Percentiles rank a stretch among this genome's conserved stretches.
These are phyloP conservation scores for Corchorus olitorius DNA, from an alignment of 345 rosid genomes.

Conservation along the genomic window DNA sequence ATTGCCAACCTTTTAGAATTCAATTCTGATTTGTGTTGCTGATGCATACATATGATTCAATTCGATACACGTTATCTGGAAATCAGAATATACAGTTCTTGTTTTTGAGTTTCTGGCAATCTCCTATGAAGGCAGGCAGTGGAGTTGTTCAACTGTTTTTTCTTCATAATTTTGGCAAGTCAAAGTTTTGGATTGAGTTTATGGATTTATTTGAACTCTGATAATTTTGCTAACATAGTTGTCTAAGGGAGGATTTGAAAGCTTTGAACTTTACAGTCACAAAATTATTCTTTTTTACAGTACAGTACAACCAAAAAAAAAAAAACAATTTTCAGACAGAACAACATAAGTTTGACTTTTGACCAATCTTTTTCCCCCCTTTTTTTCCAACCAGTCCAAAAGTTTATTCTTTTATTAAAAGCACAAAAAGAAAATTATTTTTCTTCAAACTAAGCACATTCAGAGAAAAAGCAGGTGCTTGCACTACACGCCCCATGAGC, in stretches of 20 bases:
- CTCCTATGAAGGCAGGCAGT: not conserved
- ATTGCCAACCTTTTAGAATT: not conserved
- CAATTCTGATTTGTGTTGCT: not conserved
- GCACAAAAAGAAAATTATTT: not conserved
- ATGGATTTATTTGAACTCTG: not conserved
- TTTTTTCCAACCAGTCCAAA: not conserved
- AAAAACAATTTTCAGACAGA: not conserved
- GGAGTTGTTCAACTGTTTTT: not conserved
- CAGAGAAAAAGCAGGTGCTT: not conserved
- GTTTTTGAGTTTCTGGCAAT: not conserved
- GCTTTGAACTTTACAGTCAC: not conserved
- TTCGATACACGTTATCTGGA: not conserved
- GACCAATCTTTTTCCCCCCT: not conserved
- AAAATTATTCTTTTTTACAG: no score
- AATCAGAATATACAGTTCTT: not conserved
- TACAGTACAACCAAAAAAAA: no score
- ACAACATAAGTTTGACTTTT: conserved; percentile 14
- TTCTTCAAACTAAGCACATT: not conserved
- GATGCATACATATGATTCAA: not conserved
- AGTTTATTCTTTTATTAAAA: not conserved
- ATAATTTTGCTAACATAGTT: not conserved
- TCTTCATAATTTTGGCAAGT: not conserved
- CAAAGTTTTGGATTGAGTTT: not conserved
- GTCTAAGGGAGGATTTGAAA: not conserved
- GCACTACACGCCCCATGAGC: not conserved